These are phyloP conservation scores for Neltuma alba DNA, from an alignment of 306 rosid genomes.

Conservation along the genomic window DNA sequence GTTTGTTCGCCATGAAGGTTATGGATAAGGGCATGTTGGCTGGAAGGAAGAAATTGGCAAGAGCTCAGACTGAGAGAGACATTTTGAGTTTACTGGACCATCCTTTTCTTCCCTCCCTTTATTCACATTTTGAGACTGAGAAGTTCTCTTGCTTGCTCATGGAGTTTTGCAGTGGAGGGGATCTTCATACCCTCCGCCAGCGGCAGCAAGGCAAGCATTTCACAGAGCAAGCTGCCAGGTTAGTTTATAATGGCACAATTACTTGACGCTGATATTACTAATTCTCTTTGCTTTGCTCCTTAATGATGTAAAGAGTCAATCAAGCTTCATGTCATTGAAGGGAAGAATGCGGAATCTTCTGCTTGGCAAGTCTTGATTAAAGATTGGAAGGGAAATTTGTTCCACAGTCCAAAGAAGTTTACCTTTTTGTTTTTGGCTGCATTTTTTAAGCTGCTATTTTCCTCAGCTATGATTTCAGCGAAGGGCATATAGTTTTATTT, in stretches of 20 bases:
- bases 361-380: not conserved
- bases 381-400: not conserved
- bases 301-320: not conserved
- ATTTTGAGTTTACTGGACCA: constrained; percentile 58
- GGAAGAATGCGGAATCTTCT: not conserved
- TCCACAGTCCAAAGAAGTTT: not conserved
- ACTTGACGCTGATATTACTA: not conserved
- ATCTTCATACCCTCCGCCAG: constrained; percentile 64
- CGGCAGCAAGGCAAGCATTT: constrained; percentile 62
- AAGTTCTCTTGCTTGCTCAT: constrained; percentile 67
- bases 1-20: constrained; percentile 63
- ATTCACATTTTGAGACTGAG: constrained; percentile 60
- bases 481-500: not conserved
- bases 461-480: not conserved
- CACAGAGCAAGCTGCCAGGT: constrained; percentile 62
- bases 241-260: constrained; percentile 1
- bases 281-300: not conserved
- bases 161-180: constrained; percentile 75
- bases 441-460: not conserved
- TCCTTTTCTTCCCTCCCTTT: constrained; percentile 68
- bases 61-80: constrained; percentile 68
- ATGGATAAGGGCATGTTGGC: constrained; percentile 63
- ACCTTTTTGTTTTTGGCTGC: not conserved
- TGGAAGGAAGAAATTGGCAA: constrained; percentile 56
- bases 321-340: not conserved